These are phyloP conservation scores for Kwoniella sp. DNA, from an alignment of 768 basidiomycete genomes.

Conservation along the genomic window DNA sequence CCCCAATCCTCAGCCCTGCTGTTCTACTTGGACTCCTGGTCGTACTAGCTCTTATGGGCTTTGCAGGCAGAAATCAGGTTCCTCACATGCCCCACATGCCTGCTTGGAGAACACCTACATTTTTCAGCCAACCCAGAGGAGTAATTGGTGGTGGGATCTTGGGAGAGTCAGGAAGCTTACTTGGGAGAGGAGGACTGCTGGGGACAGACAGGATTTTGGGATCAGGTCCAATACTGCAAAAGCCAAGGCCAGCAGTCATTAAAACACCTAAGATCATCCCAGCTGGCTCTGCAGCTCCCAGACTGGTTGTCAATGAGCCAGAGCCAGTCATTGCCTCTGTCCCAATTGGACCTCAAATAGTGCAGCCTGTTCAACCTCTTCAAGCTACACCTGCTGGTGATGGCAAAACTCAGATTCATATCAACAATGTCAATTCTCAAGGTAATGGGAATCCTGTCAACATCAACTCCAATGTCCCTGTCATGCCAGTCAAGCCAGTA, in stretches of 20 bases:
- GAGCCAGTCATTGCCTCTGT: not conserved
- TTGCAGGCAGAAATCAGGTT: slow-evolving; percentile 5
- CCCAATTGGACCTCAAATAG: not conserved
- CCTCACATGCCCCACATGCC: slow-evolving; percentile 9
- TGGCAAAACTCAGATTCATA: slow-evolving; percentile 17
- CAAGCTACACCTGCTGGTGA: not conserved
- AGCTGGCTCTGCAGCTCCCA: not conserved
- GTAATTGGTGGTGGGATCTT: slow-evolving; percentile 6
- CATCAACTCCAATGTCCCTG: not conserved
- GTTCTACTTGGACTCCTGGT: slow-evolving; percentile 25
- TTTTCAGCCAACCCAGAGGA: slow-evolving; percentile 1
- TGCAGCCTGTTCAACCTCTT: not conserved
- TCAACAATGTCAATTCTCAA: slow-evolving; percentile 24
- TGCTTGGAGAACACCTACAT: slow-evolving; percentile 8
- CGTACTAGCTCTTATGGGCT: slow-evolving; percentile 18
- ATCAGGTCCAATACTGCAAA: not conserved
- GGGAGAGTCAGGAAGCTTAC: not conserved
- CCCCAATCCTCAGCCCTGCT: slow-evolving; percentile 12
- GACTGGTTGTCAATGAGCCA: slow-evolving; percentile 17
- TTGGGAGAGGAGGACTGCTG: not conserved
- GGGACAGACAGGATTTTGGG: not conserved
- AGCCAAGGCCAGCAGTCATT: not conserved
- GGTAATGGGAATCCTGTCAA: slow-evolving; percentile 9
- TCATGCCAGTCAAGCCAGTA: not conserved
- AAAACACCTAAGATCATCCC: slow-evolving; percentile 10